These are phyloP conservation scores for Cladosporium oxysporum DNA, from an alignment of 2,329 filamentous ascomycete genomes.

Conservation along the genomic window DNA sequence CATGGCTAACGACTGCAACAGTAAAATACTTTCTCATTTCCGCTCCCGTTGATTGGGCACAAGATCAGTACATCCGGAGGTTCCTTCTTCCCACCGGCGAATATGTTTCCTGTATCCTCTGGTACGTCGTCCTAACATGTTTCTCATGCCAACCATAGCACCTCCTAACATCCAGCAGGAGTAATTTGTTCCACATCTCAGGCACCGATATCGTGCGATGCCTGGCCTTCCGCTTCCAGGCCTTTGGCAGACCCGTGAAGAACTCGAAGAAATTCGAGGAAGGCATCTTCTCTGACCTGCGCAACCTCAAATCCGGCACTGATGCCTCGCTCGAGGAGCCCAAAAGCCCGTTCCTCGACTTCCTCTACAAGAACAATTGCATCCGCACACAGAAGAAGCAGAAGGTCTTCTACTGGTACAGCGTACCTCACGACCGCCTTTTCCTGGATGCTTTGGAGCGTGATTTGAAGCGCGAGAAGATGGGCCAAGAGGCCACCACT, in stretches of 20 bases:
- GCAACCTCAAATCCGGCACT: slow-evolving; percentile 96
- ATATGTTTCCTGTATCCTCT: slow-evolving; percentile 97
- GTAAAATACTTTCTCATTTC: slow-evolving; percentile 99
- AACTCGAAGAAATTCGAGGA: slow-evolving; percentile 99
- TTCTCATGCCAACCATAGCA: slow-evolving; percentile 31
- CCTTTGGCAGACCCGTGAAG: slow-evolving; percentile 96
- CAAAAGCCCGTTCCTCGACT: slow-evolving; percentile 97
- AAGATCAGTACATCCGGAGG: slow-evolving; percentile 92
- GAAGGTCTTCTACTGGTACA: slow-evolving; percentile 99
- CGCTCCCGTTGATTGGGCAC: slow-evolving; percentile 95
- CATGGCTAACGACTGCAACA: background rate
- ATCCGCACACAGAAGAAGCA: slow-evolving; percentile 99
- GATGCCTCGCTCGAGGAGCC: slow-evolving; percentile 98
- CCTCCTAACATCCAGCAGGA: slow-evolving; percentile 56
- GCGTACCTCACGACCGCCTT: slow-evolving; percentile 93
- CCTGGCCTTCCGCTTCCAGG: slow-evolving; percentile 96
- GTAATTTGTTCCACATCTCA: slow-evolving; percentile 98
- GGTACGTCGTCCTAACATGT: slow-evolving; percentile 53
- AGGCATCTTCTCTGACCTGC: slow-evolving; percentile 97
- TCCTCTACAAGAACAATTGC: slow-evolving; percentile 99
- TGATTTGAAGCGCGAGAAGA: slow-evolving; percentile 98
- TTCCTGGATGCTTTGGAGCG: slow-evolving; percentile 97
- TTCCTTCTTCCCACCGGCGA: slow-evolving; percentile 96
- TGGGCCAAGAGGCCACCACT: slow-evolving; percentile 97
- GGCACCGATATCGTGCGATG: slow-evolving; percentile 98